These are phyloP conservation scores for Pyricularia grisea DNA, from an alignment of 2,329 filamentous ascomycete species.

Conservation along the genomic window DNA sequence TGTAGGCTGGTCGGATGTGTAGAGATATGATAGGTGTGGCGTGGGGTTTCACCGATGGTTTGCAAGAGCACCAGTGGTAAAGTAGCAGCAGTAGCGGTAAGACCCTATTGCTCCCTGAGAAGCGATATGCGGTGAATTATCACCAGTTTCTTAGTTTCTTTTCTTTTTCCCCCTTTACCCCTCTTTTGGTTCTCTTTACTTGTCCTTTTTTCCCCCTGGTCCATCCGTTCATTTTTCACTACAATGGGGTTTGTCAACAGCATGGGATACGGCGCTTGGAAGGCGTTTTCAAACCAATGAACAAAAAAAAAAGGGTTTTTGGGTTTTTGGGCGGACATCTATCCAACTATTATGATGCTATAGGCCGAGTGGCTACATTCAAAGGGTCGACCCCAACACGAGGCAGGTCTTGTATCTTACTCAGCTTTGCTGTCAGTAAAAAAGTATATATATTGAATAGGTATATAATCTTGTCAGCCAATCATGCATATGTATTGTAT, in stretches of 20 bases:
- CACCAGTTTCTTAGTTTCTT: background rate
- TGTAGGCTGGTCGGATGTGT: background rate
- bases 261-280: slow-evolving; percentile 2
- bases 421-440: background rate
- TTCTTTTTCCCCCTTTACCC: background rate
- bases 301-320: background rate
- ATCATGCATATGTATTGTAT: background rate
- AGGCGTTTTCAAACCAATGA: background rate
- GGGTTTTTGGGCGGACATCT: background rate
- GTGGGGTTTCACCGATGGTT: background rate
- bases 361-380: background rate
- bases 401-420: background rate
- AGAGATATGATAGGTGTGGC: background rate
- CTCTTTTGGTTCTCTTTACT: background rate
- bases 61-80: background rate
- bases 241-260: background rate
- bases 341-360: background rate
- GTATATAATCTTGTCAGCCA: background rate
- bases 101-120: background rate
- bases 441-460: background rate
- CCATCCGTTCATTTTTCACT: background rate
- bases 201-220: background rate
- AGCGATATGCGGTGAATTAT: background rate
- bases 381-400: background rate
- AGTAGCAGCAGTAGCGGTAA: no score